Percentiles rank a stretch among this genome's conserved stretches.
phyloP scores from a whole-genome alignment of 1,284 basidiomycete species.

The Blastosporella zonata region DNA sequence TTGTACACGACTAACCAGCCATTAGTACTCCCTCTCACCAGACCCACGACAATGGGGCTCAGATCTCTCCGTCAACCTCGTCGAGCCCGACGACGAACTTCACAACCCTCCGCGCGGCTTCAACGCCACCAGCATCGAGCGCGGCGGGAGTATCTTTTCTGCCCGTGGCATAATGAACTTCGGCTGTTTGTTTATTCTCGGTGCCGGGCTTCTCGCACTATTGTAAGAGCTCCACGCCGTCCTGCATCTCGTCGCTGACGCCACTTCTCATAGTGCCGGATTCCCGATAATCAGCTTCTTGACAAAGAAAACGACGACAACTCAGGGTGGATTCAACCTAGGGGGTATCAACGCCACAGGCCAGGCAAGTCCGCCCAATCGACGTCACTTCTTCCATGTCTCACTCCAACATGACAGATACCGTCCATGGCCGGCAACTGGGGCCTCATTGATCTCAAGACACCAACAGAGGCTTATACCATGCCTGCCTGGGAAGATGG shows the following conservation, averaged over 20 bases:
- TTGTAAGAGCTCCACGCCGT: constrained; percentile 51
- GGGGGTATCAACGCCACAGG: constrained; percentile 82
- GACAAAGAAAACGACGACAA: constrained; percentile 45
- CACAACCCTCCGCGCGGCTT: constrained; percentile 65
- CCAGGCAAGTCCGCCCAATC: constrained; percentile 47
- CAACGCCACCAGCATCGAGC: constrained; percentile 43
- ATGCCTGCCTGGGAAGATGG: constrained; percentile 55
- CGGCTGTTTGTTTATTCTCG: constrained; percentile 71
- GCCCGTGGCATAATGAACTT: constrained; percentile 71
- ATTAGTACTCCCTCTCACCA: constrained; percentile 68
- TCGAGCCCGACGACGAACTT: constrained; percentile 68
- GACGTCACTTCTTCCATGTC: constrained; percentile 21
- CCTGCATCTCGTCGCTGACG: constrained; percentile 1
- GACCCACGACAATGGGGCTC: constrained; percentile 72
- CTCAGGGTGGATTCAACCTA: constrained; percentile 70
- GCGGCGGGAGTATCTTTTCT: constrained; percentile 65
- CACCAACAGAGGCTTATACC: constrained; percentile 60
- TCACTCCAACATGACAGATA: constrained; percentile 38
- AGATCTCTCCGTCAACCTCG: constrained; percentile 55
- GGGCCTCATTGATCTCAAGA: constrained; percentile 75
- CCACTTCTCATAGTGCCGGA: constrained; percentile 53
- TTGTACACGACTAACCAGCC: constrained; percentile 4
- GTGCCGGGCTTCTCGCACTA: constrained; percentile 60
- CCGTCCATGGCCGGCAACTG: constrained; percentile 62
- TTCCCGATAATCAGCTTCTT: constrained; percentile 80